A percentile compares a stretch with the other conserved stretches of the same genome.
Conservation (phyloP, 192 early-diverging fungal genomes). For the Endogone sp. region DNA sequence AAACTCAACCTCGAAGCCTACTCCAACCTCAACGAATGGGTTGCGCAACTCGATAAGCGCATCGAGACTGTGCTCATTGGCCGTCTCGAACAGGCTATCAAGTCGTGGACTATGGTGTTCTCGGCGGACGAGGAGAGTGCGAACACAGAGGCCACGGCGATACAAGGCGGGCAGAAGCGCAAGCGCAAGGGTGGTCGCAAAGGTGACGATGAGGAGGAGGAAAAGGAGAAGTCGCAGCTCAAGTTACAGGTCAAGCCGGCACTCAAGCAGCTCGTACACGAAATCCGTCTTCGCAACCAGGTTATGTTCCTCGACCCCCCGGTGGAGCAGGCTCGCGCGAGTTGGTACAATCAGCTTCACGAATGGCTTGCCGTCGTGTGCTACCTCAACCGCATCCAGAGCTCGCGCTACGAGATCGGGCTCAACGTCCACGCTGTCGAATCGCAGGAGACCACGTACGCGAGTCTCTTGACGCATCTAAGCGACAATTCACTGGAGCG, state of each 20-base stretch:
- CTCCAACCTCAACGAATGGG: constrained; percentile 92
- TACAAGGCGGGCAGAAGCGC: constrained; percentile 27
- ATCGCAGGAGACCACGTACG: constrained; percentile 55
- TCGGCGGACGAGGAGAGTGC: constrained; percentile 39
- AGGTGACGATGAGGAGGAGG: constrained; percentile 27
- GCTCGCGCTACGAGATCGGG: constrained; percentile 86
- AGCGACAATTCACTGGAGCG: constrained; percentile 60
- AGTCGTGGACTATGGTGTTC: constrained; percentile 70
- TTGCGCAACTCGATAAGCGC: constrained; percentile 69
- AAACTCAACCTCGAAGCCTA: constrained; percentile 86
- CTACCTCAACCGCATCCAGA: constrained; percentile 78
- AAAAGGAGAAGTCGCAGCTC: constrained; percentile 23
- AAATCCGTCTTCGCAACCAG: constrained; percentile 90
- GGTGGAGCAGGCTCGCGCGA: constrained; percentile 86
- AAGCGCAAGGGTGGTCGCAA: constrained; percentile 33
- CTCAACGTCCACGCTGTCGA: constrained; percentile 55
- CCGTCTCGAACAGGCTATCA: constrained; percentile 76
- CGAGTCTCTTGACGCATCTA: constrained; percentile 69
- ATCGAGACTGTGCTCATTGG: constrained; percentile 73
- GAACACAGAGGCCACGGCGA: constrained; percentile 38
- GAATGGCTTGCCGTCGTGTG: constrained; percentile 91
- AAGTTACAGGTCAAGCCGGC: constrained; percentile 55
- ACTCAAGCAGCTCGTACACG: constrained; percentile 74
- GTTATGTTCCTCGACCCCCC: constrained; percentile 96
- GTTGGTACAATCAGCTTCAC: constrained; percentile 89